phyloP scores from a whole-genome alignment of 805 yeast genomes.

The Hagleromyces aurorensis region DNA sequence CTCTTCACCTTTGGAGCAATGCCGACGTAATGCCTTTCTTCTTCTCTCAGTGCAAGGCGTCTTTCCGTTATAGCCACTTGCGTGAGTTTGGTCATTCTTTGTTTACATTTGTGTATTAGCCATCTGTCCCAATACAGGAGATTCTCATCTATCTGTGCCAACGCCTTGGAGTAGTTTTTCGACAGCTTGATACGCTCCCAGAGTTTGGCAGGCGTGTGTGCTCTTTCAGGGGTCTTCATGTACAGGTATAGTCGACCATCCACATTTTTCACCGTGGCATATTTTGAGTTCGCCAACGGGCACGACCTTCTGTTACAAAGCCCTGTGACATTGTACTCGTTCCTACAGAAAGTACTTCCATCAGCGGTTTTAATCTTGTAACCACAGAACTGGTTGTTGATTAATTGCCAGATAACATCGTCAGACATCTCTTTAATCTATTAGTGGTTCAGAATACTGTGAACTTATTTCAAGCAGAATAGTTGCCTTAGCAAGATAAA shows the following conservation, averaged over 20 bases:
- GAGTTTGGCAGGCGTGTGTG: conserved; percentile 85
- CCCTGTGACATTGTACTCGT: conserved; percentile 94
- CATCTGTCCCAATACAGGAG: conserved; percentile 90
- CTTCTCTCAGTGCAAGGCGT: conserved; percentile 81
- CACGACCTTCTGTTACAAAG: conserved; percentile 89
- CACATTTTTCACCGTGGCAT: conserved; percentile 77
- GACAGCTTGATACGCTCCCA: conserved; percentile 94
- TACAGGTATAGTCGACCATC: conserved; percentile 77
- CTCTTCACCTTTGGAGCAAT: conserved; percentile 89
- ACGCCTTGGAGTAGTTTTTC: conserved; percentile 81
- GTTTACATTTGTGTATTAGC: conserved; percentile 88
- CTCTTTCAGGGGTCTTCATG: conserved; percentile 97
- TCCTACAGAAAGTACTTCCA: conserved; percentile 88
- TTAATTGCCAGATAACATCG: conserved; percentile 95
- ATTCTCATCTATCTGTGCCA: conserved; percentile 81
- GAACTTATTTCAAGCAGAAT: conserved; percentile 1
- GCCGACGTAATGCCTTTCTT: conserved; percentile 90
- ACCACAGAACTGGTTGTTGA: conserved; percentile 92
- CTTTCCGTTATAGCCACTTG: conserved; percentile 95
- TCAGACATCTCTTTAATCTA: conserved; percentile 46
- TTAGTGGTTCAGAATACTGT: not conserved
- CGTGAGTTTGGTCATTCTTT: conserved; percentile 86
- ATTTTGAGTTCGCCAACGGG: conserved; percentile 89
- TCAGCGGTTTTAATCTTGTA: conserved; percentile 85
- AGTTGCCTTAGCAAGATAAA: not conserved